Evolutionary conservation across 352 stramenopile species (phyloP).

Genomic region (Globisporangium cylindrosporum): DNA sequence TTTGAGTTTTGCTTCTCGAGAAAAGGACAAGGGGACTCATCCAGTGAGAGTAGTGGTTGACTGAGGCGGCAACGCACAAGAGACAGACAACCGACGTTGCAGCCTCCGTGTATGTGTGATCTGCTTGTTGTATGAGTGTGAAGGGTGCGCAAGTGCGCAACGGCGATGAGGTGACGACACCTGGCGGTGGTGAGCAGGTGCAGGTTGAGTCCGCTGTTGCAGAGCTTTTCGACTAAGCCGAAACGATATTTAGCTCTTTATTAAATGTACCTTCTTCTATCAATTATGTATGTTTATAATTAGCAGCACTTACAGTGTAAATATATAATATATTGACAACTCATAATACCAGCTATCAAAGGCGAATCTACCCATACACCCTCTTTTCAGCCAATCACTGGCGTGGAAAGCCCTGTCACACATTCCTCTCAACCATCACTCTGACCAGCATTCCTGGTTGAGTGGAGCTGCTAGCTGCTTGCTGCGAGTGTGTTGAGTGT

Average conservation of each 20-base stretch:
- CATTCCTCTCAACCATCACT: background rate
- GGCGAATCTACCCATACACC: background rate
- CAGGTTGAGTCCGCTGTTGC: background rate
- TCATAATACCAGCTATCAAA: background rate
- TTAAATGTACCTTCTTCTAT: background rate
- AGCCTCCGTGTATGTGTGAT: background rate
- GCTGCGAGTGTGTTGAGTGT: background rate
- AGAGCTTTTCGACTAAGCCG: constrained; percentile 2
- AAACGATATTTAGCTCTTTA: background rate
- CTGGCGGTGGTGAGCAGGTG: background rate
- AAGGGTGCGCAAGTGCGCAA: background rate
- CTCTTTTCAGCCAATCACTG: constrained; percentile 1
- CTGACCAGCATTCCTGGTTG: background rate
- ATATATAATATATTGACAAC: background rate
- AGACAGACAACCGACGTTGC: background rate
- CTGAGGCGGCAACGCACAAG: background rate
- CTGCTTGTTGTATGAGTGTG: constrained; percentile 1
- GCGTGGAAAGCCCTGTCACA: background rate
- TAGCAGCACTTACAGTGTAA: background rate
- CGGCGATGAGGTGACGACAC: constrained; percentile 3
- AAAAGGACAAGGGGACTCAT: background rate
- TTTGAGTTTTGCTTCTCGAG: background rate
- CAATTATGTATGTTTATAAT: background rate
- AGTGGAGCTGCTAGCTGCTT: background rate
- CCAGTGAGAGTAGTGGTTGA: background rate